Base-by-base conservation (phyloP, 2,329 filamentous ascomycete genomes). In the Bimuria novae-zelandiae region DNA sequence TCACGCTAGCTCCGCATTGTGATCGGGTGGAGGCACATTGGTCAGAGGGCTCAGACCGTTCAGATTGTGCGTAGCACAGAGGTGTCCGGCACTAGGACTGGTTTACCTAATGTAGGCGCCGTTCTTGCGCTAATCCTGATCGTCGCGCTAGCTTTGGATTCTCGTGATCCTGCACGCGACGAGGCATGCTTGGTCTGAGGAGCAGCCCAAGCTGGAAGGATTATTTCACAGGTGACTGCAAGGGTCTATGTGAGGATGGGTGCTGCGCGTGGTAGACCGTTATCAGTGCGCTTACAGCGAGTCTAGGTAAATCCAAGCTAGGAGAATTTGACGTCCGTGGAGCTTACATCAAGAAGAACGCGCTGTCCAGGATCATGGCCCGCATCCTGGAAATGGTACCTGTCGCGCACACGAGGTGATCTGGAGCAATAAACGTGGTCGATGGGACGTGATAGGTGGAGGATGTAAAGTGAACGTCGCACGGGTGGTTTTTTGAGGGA, bases 371-470 rank as follows among this genome's bases (percentile, higher is more conserved):
- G 44, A 11, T 47, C 22, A 12, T 21, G 14, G 23, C 22, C n/a
- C 33, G 2, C 23, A 25, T 25, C 43, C 33, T 19, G 22, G 33
- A 39, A 21, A 25, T 36, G 33, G 44, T 47, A 37, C 44, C 44
- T 47, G 33, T 19, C 32, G 44, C 37, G 21, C 39, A 11, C 30
- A 33, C 17, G 29, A n/a, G 12, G 19, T 8, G 37, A 22, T 12
- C 22, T 29, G 14, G 21, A 4, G 17, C 17, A 16, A 33, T 36
- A 11, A 17, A 17, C 3, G 5, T 8, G 22, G n/a, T 7, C 7
- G n/a, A 10, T 7, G 10, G 11, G 33, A 22, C 7, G 30, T 47
- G 44, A 47, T 47, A 47, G 44, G 44, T 29, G 33, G 44, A 47
- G 10, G 22, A 39, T 23, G 44, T n/a, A 22, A 22, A 47, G 22